phyloP scores from a whole-genome alignment of 2,329 filamentous ascomycete species.

The Aspergillus spinulosporus region DNA sequence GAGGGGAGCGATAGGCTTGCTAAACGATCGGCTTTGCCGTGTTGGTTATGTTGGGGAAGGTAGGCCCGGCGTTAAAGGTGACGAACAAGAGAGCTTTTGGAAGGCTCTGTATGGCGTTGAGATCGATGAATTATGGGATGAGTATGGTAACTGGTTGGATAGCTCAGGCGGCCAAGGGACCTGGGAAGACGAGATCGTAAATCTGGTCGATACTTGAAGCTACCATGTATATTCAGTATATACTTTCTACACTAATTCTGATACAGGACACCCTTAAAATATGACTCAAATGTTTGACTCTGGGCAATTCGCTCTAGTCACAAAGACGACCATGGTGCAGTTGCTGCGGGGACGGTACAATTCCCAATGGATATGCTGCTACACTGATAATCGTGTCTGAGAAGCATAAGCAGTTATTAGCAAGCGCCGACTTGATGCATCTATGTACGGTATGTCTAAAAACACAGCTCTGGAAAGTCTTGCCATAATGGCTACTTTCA shows the following conservation, averaged over 20 bases:
- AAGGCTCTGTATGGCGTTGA: constrained; percentile 59
- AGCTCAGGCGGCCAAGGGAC: constrained; percentile 27
- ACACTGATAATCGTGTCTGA: neutral
- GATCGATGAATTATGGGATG: constrained; percentile 70
- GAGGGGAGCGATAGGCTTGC: constrained; percentile 63
- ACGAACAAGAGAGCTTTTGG: constrained; percentile 33
- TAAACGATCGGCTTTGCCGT: constrained; percentile 42
- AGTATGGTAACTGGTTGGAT: constrained; percentile 62
- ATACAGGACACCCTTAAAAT: neutral
- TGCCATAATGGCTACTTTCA: constrained; percentile 15
- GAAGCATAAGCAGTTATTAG: neutral
- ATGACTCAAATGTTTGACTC: too few relatives aligned
- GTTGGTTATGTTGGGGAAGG: constrained; percentile 38
- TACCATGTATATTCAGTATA: neutral
- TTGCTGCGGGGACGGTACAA: too few relatives aligned
- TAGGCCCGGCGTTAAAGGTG: constrained; percentile 6
- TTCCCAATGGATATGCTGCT: neutral
- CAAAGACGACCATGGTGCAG: neutral
- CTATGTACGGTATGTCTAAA: constrained; percentile 18
- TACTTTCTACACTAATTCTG: neutral
- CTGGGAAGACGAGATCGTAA: constrained; percentile 32
- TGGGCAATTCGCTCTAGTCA: neutral
- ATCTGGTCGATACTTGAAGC: constrained; percentile 17
- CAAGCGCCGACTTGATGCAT: constrained; percentile 25
- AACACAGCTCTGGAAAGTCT: neutral